Base-by-base conservation (phyloP, 495 filamentous ascomycete species). In the Tuber borchii region DNA sequence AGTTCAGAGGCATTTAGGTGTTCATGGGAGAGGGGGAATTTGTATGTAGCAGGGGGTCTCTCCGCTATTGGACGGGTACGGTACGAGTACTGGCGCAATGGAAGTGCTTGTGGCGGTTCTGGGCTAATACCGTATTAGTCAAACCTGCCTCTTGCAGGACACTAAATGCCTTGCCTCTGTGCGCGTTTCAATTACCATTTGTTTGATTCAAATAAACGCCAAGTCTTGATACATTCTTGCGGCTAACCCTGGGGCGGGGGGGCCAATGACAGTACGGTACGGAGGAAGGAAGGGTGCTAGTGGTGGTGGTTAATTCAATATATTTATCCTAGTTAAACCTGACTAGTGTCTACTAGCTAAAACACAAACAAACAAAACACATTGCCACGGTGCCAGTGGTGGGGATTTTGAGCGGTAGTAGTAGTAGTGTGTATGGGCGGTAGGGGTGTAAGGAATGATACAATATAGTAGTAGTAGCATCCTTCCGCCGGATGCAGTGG, bases 191-290 rank as follows among this genome's bases (percentile, higher is more conserved):
- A 61, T 16, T 65, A n/a, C 56, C 0, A 31, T 65, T 65, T 31
- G n/a, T 31, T 31, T 65, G 56, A 65, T 31, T 65, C n/a, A 65
- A 65, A 31, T 65, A 65, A 65, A 65, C 56, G 56, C 56, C 56
- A 65, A 65, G 56, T 65, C n/a, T 31, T 31, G 56, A 65, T 65
- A 65, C 56, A 31, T 31, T 65, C 56, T 65, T 61, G 51, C 51
- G 51, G n/a, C n/a, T 61, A 61, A 14, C n/a, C 51, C 51, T 14
- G n/a, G 9, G 39, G 39, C 39, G 39, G 39, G 39, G 2, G 39
- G 39, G 39, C 5, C 39, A 40, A 40, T 40, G 5, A 4, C 5
- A 40, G 39, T 40, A 40, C 39, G 3, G 26, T 31, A 14, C 1
- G 17, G 46, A 48, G 20, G 46, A 48, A 56, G 34, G 34, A 37